Base-by-base conservation (phyloP, 2,329 filamentous ascomycete species). In the Dryadomyces quercus-mongolicae region DNA sequence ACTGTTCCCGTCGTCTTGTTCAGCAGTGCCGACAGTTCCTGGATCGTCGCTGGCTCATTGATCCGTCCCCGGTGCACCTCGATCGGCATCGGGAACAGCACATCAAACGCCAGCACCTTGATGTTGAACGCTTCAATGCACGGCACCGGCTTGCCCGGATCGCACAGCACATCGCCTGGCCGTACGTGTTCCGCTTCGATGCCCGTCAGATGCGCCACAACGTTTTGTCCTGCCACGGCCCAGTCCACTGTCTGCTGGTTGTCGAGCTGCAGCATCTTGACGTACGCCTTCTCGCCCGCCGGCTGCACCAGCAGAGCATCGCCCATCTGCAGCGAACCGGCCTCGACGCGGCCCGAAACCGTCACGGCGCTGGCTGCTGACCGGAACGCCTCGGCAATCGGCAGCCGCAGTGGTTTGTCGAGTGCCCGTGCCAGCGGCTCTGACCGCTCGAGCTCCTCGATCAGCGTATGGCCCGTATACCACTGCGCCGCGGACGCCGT, bases 91-190 rank as follows among this genome's bases (percentile, higher is more conserved):
- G 92, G 92, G 69, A 91, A 85, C 16, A 98, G 70, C 58, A 92
- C 85, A 57, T 95, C 89, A 63, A 97, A 95, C 0, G 91, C 89
- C 54, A 96, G 77, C 12, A 93, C 82, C 68, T 95, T 95, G 57
- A 86, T 81, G 1, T 81, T 88, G 62, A 97, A 91, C 0, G 74
- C 78, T 55, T 85, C 85, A 56, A 88, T 74, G 56, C 85, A 86
- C 25, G 74, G 70, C 38, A 95, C 84, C 0, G 89, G 85, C 1
- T 77, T 70, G 1, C 76, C 74, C 0, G 82, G 76, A 49, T 80
- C 76, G 69, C 90, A 95, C n/a, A 95, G 70, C 18, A 97, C 86
- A 64, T 97, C 91, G 20, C 93, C 93, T 8, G 86, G 77, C 48
- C 82, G 81, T 10, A 98, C 77, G 62, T 96, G 86, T 16, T 87